These are phyloP conservation scores for Amphicarpaea edgeworthii DNA, from an alignment of 306 rosid species.

Conservation along the genomic window DNA sequence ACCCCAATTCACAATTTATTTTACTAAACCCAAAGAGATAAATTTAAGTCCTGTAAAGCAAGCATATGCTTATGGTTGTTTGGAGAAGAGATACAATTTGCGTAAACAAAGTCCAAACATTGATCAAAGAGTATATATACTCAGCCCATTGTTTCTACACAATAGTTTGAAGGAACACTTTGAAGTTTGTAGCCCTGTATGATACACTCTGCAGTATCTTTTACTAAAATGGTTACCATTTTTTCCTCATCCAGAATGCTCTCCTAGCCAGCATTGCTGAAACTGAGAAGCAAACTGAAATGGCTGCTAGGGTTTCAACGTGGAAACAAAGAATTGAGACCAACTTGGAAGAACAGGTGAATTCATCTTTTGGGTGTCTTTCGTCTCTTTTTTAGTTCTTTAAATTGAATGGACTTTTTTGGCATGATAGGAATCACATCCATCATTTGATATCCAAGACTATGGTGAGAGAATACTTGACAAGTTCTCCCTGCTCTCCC, in stretches of 20 bases:
- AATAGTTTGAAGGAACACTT: slow-evolving; percentile 13
- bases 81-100: slow-evolving; percentile 7
- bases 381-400: slow-evolving; percentile 26
- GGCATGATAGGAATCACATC: slow-evolving; percentile 70
- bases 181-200: slow-evolving; percentile 14
- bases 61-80: background rate
- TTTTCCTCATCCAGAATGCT: slow-evolving; percentile 62
- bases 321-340: slow-evolving; percentile 95
- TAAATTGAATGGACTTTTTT: slow-evolving; percentile 39
- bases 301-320: slow-evolving; percentile 83
- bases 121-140: background rate
- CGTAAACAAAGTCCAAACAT: background rate
- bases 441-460: slow-evolving; percentile 83
- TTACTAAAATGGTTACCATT: slow-evolving; percentile 4
- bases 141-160: background rate
- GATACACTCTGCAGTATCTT: background rate
- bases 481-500: slow-evolving; percentile 69
- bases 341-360: slow-evolving; percentile 90
- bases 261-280: slow-evolving; percentile 91
- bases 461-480: slow-evolving; percentile 76
- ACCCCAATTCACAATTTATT: background rate
- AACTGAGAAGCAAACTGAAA: slow-evolving; percentile 87
- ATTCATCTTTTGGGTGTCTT: slow-evolving; percentile 32
- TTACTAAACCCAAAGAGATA: background rate
- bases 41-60: background rate